phyloP scores from a whole-genome alignment of 2,329 filamentous ascomycete genomes.

The Plenodomus tracheiphilus region DNA sequence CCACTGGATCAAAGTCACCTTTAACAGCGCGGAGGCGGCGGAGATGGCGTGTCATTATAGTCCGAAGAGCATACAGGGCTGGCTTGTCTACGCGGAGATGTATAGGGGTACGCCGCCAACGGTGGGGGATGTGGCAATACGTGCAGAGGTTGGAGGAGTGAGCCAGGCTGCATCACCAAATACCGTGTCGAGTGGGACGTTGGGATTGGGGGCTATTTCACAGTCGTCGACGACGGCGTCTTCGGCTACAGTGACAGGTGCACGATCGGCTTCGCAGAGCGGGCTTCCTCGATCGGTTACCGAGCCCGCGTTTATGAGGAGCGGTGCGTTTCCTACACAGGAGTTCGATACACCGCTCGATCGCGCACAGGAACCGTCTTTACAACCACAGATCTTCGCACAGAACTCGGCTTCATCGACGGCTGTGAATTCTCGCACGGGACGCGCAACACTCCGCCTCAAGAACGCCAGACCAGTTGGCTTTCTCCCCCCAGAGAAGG shows the following conservation, averaged over 20 bases:
- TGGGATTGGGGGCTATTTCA: constrained; percentile 24
- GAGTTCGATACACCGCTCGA: constrained; percentile 17
- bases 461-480: constrained; percentile 44
- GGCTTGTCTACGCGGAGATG: constrained; percentile 52
- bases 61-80: constrained; percentile 53
- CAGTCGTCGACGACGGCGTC: constrained; percentile 46
- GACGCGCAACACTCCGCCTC: constrained; percentile 31
- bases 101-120: constrained; percentile 51
- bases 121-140: constrained; percentile 48
- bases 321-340: constrained; percentile 31
- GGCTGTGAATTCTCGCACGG: constrained; percentile 22
- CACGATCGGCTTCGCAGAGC: constrained; percentile 18
- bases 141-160: constrained; percentile 36
- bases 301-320: constrained; percentile 22
- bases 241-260: constrained; percentile 46
- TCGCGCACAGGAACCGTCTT: constrained; percentile 3
- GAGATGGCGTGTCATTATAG: constrained; percentile 53
- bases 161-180: constrained; percentile 41
- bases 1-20: constrained; percentile 77
- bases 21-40: constrained; percentile 53
- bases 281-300: constrained; percentile 24
- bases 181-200: constrained; percentile 38
- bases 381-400: constrained; percentile 40
- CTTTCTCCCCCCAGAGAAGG: constrained; percentile 50
- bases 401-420: constrained; percentile 21